A percentile compares a stretch with the other conserved stretches of the same genome.
Conservation (phyloP, 805 yeast species). For the Saccharomycopsis lassenensis region DNA sequence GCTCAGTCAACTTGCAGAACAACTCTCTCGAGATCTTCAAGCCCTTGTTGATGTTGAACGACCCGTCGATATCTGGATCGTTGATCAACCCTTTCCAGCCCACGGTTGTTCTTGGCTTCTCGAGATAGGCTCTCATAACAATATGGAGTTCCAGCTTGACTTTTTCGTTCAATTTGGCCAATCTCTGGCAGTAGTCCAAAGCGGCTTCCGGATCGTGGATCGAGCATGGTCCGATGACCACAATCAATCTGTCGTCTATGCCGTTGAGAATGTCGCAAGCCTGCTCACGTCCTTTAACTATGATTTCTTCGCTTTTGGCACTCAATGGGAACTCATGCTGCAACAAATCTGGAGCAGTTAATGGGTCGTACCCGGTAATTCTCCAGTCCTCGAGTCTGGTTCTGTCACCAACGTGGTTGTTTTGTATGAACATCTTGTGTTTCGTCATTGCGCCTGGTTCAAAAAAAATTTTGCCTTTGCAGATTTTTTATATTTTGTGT, state of each 20-base stretch:
- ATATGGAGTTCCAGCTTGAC: slow-evolving; percentile 67
- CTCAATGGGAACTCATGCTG: slow-evolving; percentile 75
- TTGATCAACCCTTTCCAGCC: slow-evolving; percentile 99
- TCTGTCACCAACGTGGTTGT: slow-evolving; percentile 79
- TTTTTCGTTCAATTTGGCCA: slow-evolving; percentile 58
- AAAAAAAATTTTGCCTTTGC: too few species aligned
- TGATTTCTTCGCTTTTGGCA: slow-evolving; percentile 44
- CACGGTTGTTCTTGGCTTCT: slow-evolving; percentile 97
- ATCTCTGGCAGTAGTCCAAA: slow-evolving; percentile 67
- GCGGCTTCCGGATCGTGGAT: slow-evolving; percentile 89
- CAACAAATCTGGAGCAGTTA: slow-evolving; percentile 83
- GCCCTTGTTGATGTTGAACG: slow-evolving; percentile 94
- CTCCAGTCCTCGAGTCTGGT: slow-evolving; percentile 66
- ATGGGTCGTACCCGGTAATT: slow-evolving; percentile 86
- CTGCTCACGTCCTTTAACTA: slow-evolving; percentile 66
- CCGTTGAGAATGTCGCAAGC: slow-evolving; percentile 66
- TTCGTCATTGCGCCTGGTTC: too few species aligned
- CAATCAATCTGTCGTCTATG: slow-evolving; percentile 71
- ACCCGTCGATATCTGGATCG: slow-evolving; percentile 88
- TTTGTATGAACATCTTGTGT: slow-evolving; percentile 65
- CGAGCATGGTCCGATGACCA: slow-evolving; percentile 95
- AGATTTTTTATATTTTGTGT: neutral
- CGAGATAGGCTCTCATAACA: slow-evolving; percentile 95
- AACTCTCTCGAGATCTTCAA: slow-evolving; percentile 76
- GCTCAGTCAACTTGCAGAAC: slow-evolving; percentile 71